phyloP scores from a whole-genome alignment of 805 yeast species.

The Yarrowia sp. region DNA sequence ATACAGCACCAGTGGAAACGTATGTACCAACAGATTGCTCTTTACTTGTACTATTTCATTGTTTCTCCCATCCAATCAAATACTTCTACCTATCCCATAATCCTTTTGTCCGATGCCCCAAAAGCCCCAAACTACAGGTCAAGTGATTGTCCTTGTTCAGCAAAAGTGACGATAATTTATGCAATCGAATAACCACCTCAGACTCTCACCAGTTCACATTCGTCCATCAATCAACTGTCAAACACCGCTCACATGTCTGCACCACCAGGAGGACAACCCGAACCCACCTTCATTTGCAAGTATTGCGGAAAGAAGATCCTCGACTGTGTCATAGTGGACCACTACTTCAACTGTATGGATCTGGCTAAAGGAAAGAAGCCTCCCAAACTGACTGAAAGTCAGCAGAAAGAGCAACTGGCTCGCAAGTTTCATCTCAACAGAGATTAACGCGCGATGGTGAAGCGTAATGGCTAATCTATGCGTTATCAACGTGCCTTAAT shows the following conservation, averaged over 20 bases:
- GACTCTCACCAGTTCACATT: too few species aligned
- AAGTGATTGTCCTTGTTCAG: not conserved
- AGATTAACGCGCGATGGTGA: not conserved
- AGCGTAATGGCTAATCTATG: not conserved
- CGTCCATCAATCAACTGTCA: too few species aligned
- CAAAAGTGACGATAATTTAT: not conserved
- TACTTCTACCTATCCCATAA: too few species aligned
- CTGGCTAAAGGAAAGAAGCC: not conserved
- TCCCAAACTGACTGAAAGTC: not conserved
- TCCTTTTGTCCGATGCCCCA: too few species aligned
- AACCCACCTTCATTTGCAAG: not conserved
- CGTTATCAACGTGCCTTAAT: not conserved
- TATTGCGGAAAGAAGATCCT: not conserved
- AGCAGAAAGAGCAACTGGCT: not conserved
- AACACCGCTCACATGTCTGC: not conserved
- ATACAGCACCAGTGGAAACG: too few species aligned
- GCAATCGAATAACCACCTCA: not conserved
- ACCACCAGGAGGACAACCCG: not conserved
- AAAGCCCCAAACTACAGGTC: too few species aligned
- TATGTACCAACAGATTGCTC: too few species aligned
- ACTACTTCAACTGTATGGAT: not conserved
- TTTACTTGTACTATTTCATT: too few species aligned
- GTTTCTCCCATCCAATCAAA: too few species aligned
- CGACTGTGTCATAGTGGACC: slow-evolving; percentile 1
- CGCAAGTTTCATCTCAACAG: slow-evolving; percentile 12